Evolutionary conservation across 768 basidiomycete species (phyloP), one percentile per base, ranked within the genome.

Genomic region (Trichaptum fuscoviolaceum): DNA sequence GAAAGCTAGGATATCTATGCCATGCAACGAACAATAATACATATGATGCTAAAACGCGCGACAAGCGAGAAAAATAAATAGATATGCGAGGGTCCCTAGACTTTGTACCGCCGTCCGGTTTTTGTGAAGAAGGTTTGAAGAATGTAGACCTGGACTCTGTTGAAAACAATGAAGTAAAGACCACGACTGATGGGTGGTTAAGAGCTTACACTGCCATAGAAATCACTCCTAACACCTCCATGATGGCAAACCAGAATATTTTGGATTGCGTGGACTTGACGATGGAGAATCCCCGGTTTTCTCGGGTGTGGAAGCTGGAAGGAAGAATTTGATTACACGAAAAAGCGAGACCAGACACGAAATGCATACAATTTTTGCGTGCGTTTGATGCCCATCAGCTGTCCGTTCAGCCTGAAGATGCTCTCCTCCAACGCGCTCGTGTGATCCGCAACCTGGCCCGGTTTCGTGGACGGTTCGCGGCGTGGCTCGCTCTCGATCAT

Each of bases 401-500:
- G 85, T 25, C 90, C 90, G 69, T 87, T 94, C 66, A 99, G 80
- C 65, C 93, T 87, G 80, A 93, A 98, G 63, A 98, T 90, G 74
- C 93, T 96, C 81, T 99, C 97, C 78, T 99, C 96, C 65, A 99
- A 80, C 10, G 91, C 87, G 64, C 86, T 92, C 26, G 97, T 98
- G 70, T 99, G 97, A 68, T 98, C 96, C 15, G 90, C 81, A 42
- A 99, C 87, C 76, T 94, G 92, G 17, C 89, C 89, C 4, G 91
- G 85, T 75, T 95, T 96, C 9, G 91, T 93, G 2, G 95, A 92
- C 1, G 95, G 84, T 72, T 95, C 90, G 63, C 94, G 82, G 63
- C 97, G 83, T 1, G 97, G 97, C 75, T 99, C 96, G 68, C 91
- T 95, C 83, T 99, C 97, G 61, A 95, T 94, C 95, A 98, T 96